A percentile compares a stretch with the other conserved stretches of the same genome.
Conservation (phyloP, 352 stramenopile genomes). For the Globisporangium cystogenes region DNA sequence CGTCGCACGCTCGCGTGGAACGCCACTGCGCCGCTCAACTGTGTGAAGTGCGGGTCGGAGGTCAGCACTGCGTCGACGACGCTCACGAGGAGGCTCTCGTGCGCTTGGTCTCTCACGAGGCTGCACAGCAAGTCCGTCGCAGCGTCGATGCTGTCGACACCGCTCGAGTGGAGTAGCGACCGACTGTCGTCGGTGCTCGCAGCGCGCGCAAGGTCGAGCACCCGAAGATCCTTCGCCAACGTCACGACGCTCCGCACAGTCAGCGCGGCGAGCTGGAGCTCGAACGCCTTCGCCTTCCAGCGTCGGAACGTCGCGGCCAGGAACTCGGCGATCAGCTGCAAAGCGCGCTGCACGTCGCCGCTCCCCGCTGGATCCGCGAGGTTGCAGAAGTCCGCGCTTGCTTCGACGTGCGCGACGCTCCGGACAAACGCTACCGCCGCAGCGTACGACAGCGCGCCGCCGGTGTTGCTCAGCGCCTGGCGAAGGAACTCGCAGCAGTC, state of each 20-base stretch:
- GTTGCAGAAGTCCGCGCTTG: constrained; percentile 12
- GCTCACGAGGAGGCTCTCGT: constrained; percentile 29
- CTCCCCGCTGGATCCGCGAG: constrained; percentile 16
- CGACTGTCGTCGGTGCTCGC: neutral
- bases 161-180: constrained; percentile 2
- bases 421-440: constrained; percentile 29
- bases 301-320: constrained; percentile 14
- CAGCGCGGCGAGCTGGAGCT: constrained; percentile 32
- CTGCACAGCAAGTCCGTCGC: constrained; percentile 8
- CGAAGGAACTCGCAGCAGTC: constrained; percentile 46
- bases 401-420: constrained; percentile 22
- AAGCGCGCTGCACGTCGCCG: constrained; percentile 19
- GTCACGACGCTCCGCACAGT: constrained; percentile 33
- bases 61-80: constrained; percentile 40
- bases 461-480: constrained; percentile 33
- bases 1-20: constrained; percentile 18
- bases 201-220: constrained; percentile 15
- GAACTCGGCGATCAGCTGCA: constrained; percentile 25
- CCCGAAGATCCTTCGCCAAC: constrained; percentile 38
- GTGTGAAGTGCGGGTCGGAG: constrained; percentile 26
- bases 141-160: neutral
- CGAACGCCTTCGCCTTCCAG: constrained; percentile 20
- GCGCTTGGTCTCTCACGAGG: constrained; percentile 22
- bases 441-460: constrained; percentile 29
- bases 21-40: constrained; percentile 10